Conservation (phyloP, 2,329 filamentous ascomycete species). For the Hypoxylon sp. region DNA sequence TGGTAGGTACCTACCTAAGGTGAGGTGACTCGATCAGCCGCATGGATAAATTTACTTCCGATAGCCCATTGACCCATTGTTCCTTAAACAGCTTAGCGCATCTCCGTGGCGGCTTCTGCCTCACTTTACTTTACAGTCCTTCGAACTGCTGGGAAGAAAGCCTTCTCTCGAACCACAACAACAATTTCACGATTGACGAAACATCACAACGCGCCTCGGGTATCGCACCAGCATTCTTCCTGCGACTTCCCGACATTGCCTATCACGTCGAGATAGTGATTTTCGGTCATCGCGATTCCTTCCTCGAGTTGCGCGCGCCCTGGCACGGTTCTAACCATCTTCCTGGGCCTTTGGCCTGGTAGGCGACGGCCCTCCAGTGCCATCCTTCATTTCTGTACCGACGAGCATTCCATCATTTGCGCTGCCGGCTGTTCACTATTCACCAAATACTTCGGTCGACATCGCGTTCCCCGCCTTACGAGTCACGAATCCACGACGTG, state of each 20-base stretch:
- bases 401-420: slow-evolving; percentile 54
- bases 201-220: slow-evolving; percentile 69
- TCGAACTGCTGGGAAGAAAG: slow-evolving; percentile 47
- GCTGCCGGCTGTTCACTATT: slow-evolving; percentile 34
- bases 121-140: slow-evolving; percentile 41
- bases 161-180: slow-evolving; percentile 62
- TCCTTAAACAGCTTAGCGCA: slow-evolving; percentile 56
- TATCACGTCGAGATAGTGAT: slow-evolving; percentile 58
- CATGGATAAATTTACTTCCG: slow-evolving; percentile 49
- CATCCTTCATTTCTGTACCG: slow-evolving; percentile 56
- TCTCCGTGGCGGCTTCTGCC: slow-evolving; percentile 50
- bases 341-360: slow-evolving; percentile 59
- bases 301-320: slow-evolving; percentile 46
- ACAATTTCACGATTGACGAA: slow-evolving; percentile 54
- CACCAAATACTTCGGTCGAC: slow-evolving; percentile 36
- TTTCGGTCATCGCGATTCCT: slow-evolving; percentile 52
- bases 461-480: slow-evolving; percentile 32
- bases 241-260: slow-evolving; percentile 54
- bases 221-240: slow-evolving; percentile 59
- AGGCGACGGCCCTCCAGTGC: slow-evolving; percentile 59
- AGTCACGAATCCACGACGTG: slow-evolving; percentile 46
- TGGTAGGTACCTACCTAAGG: not conserved
- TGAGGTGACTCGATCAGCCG: slow-evolving; percentile 24
- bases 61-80: slow-evolving; percentile 31
- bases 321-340: slow-evolving; percentile 45